Percentiles rank a stretch among this genome's conserved stretches.
Evolutionary conservation across 108 stramenopile genomes (phyloP).

Genomic region (Cafeteria roenbergensis): DNA sequence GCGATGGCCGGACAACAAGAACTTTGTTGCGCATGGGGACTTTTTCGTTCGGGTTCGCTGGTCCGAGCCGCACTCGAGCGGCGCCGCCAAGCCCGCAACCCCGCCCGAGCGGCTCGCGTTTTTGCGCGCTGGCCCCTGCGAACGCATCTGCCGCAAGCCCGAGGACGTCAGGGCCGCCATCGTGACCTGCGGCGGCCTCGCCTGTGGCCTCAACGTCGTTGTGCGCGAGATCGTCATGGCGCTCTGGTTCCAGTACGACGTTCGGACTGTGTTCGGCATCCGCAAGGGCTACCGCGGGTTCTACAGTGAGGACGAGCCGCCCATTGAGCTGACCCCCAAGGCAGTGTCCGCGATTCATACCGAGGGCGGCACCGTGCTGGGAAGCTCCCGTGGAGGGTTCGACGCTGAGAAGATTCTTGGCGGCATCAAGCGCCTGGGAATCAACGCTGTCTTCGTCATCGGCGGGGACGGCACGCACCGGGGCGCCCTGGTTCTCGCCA

Average conservation of each 20-base stretch:
- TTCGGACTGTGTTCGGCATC: slow-evolving; percentile 73
- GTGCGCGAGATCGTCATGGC: slow-evolving; percentile 77
- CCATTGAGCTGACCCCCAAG: not conserved
- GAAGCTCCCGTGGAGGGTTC: slow-evolving; percentile 80
- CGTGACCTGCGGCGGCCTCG: slow-evolving; percentile 31
- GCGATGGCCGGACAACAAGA: not conserved
- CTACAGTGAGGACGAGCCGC: slow-evolving; percentile 32
- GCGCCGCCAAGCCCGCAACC: not conserved
- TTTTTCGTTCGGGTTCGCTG: too few relatives aligned
- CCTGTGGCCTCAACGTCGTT: slow-evolving; percentile 75
- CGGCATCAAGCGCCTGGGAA: slow-evolving; percentile 46
- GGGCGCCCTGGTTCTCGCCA: slow-evolving; percentile 51
- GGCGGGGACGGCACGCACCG: slow-evolving; percentile 96
- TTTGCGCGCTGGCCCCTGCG: not conserved
- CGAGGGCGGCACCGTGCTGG: slow-evolving; percentile 76
- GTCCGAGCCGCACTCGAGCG: not conserved
- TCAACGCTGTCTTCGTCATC: slow-evolving; percentile 80
- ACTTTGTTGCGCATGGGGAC: not conserved
- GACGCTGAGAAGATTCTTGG: slow-evolving; percentile 75
- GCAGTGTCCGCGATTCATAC: slow-evolving; percentile 56
- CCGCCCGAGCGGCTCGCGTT: not conserved
- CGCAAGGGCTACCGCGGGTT: slow-evolving; percentile 81
- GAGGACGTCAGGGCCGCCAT: slow-evolving; percentile 72
- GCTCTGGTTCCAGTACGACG: slow-evolving; percentile 60
- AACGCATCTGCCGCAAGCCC: slow-evolving; percentile 35